phyloP scores from a whole-genome alignment of 305 asterid genomes.

The Coffea humblotiana region DNA sequence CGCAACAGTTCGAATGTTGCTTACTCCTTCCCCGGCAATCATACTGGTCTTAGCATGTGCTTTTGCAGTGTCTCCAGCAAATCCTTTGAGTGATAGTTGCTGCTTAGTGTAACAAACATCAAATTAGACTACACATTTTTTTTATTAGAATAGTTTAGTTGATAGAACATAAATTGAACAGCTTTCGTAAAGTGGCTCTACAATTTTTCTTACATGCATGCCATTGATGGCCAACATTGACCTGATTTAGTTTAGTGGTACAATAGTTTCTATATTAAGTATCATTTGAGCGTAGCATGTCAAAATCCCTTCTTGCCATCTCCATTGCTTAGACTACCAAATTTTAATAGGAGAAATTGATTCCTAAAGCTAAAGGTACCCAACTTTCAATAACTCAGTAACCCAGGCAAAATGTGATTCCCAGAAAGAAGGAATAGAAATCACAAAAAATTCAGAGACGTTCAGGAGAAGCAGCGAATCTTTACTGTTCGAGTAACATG shows the following conservation, averaged over 20 bases:
- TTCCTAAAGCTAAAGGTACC: neutral
- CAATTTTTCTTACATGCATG: neutral
- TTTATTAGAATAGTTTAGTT: neutral
- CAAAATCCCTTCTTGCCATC: neutral
- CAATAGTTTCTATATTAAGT: neutral
- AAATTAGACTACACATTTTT: neutral
- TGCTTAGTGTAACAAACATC: constrained; percentile 26
- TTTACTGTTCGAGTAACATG: constrained; percentile 13
- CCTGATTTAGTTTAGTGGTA: neutral
- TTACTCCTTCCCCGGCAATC: constrained; percentile 99
- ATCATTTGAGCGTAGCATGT: neutral
- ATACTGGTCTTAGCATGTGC: constrained; percentile 97
- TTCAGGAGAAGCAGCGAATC: neutral
- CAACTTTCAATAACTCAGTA: neutral
- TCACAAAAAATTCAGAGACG: neutral
- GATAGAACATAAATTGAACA: neutral
- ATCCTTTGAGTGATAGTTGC: constrained; percentile 95
- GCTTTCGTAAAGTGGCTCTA: neutral
- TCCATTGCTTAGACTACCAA: neutral
- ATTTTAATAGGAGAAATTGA: too few species aligned
- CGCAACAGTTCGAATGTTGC: constrained; percentile 94
- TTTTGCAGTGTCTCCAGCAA: constrained; percentile 96
- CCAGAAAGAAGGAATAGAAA: too few species aligned
- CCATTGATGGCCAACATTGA: neutral
- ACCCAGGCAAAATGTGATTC: neutral